These are phyloP conservation scores for Paragyromitra xinjiangensis DNA, from an alignment of 495 filamentous ascomycete genomes.

Conservation along the genomic window DNA sequence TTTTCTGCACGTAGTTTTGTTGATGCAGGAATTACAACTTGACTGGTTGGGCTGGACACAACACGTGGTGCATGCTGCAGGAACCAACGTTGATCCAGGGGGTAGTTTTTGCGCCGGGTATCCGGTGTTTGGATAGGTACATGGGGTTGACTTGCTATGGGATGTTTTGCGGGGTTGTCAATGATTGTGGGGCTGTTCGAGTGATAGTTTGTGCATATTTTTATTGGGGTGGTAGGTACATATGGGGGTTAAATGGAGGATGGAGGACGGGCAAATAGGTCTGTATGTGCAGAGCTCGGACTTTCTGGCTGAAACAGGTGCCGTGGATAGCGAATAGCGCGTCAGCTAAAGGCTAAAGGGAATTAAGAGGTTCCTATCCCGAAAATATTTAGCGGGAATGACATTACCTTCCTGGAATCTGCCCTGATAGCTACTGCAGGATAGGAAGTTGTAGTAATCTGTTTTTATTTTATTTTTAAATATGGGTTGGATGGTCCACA, in stretches of 20 bases:
- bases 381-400: too few relatives aligned
- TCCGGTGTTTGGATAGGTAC: too few relatives aligned
- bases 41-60: neutral
- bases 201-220: slow-evolving; percentile 10
- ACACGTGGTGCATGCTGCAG: slow-evolving; percentile 26
- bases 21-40: neutral
- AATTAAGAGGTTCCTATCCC: too few relatives aligned
- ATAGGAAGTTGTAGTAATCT: too few relatives aligned
- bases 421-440: too few relatives aligned
- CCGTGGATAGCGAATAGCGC: too few relatives aligned
- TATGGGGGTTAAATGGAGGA: too few relatives aligned
- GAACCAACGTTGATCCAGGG: neutral
- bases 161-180: neutral
- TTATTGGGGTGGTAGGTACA: neutral
- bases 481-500: too few relatives aligned
- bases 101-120: neutral
- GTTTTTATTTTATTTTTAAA: too few relatives aligned
- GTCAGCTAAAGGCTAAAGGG: too few relatives aligned
- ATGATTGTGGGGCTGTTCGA: slow-evolving; percentile 10
- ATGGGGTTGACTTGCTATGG: neutral
- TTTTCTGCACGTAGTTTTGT: neutral
- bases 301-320: too few relatives aligned
- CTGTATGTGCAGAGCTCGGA: neutral
- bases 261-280: neutral
- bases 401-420: too few relatives aligned